Conservation (phyloP, 2,329 filamentous ascomycete genomes). For the Sclerotinia subarctica region DNA sequence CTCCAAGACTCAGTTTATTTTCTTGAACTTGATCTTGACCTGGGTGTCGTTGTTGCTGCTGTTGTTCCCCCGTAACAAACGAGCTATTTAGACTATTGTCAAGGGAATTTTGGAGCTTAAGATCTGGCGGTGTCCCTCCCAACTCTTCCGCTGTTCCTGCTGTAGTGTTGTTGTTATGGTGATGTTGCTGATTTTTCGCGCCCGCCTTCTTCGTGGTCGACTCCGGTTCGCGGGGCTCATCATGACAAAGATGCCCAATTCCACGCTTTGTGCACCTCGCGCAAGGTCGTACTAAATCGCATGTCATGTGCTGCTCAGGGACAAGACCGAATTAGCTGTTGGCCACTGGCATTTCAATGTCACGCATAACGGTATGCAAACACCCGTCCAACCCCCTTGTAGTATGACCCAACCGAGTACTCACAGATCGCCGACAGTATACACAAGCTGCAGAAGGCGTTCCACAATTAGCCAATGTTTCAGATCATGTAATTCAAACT, state of each 20-base stretch:
- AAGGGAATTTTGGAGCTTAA: constrained; percentile 44
- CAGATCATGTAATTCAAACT: constrained; percentile 26
- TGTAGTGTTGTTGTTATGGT: constrained; percentile 50
- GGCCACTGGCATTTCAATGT: constrained; percentile 36
- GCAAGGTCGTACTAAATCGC: constrained; percentile 80
- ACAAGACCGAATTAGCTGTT: constrained; percentile 39
- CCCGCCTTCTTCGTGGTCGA: constrained; percentile 62
- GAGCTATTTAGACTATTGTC: constrained; percentile 51
- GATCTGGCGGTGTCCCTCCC: constrained; percentile 55
- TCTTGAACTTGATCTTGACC: constrained; percentile 48
- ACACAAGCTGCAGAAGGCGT: constrained; percentile 68
- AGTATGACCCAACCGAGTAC: constrained; percentile 45
- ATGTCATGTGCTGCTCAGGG: constrained; percentile 75
- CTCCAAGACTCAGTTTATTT: constrained; percentile 41
- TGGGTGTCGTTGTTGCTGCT: constrained; percentile 39
- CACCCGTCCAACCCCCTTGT: constrained; percentile 29
- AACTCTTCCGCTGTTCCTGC: constrained; percentile 51
- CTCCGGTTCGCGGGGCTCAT: constrained; percentile 85
- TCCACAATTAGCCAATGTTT: constrained; percentile 37
- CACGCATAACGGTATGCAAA: constrained; percentile 36
- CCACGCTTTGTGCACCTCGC: constrained; percentile 97
- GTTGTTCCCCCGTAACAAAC: constrained; percentile 40
- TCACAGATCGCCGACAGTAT: constrained; percentile 87
- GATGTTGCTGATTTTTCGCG: constrained; percentile 55
- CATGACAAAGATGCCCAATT: constrained; percentile 97